phyloP scores from a whole-genome alignment of 73 alveolate species.

The Stentor coeruleus region DNA sequence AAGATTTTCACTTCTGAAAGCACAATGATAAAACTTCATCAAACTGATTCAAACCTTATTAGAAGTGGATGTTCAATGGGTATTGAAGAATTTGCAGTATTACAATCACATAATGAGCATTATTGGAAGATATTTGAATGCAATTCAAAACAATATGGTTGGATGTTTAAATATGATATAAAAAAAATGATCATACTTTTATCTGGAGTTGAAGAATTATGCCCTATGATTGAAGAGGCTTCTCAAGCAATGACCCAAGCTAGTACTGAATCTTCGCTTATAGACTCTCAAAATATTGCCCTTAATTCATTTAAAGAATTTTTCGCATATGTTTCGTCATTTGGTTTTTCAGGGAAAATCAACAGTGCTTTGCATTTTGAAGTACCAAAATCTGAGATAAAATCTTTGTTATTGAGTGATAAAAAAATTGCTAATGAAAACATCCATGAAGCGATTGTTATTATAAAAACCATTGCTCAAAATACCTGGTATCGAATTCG shows the following conservation, averaged over 20 bases:
- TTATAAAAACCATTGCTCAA: not conserved
- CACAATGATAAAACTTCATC: not conserved
- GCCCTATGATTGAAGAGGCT: not conserved
- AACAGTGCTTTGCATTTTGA: not conserved
- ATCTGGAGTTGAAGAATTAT: not conserved
- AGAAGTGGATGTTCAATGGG: not conserved
- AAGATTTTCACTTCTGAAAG: not conserved
- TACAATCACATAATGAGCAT: not conserved
- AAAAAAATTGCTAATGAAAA: not conserved
- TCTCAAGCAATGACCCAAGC: not conserved
- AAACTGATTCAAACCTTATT: not conserved
- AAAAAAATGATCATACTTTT: not conserved
- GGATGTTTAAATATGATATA: not conserved
- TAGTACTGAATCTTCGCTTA: not conserved
- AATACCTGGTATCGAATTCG: not conserved
- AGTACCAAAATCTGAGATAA: too few relatives aligned
- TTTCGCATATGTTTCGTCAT: not conserved
- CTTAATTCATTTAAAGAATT: not conserved
- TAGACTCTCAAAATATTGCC: constrained; percentile 8
- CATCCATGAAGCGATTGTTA: not conserved
- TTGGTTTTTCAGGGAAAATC: not conserved
- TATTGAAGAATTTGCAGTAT: not conserved
- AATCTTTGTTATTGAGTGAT: not conserved
- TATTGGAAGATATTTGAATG: constrained; percentile 5
- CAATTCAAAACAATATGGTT: constrained; percentile 13